These are phyloP conservation scores for Cenchrus americanus DNA, from an alignment of 176 grass and related monocot species.

Conservation along the genomic window DNA sequence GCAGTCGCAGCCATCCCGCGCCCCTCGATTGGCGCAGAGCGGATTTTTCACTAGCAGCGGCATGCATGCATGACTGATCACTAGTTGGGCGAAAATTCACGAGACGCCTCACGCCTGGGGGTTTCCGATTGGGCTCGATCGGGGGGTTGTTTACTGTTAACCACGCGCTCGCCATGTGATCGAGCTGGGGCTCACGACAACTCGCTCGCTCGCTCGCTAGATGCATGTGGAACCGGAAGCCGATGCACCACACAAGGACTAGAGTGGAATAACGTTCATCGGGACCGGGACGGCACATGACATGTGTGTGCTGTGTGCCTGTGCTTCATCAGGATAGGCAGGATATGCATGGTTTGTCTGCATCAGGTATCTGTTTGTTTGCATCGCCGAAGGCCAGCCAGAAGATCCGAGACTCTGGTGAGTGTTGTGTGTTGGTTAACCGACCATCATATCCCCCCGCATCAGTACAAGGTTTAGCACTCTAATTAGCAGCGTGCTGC, in stretches of 20 bases:
- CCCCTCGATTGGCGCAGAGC: constrained; percentile 26
- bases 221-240: neutral
- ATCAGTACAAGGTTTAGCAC: neutral
- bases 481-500: neutral
- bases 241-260: neutral
- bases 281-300: too few species aligned
- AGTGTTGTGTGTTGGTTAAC: neutral
- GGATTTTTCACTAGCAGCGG: neutral
- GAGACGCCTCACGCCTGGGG: neutral
- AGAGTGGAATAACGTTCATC: too few species aligned
- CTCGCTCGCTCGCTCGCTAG: too few species aligned
- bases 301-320: too few species aligned
- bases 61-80: neutral
- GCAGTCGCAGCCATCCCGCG: constrained; percentile 25
- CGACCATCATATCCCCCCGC: neutral
- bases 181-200: neutral
- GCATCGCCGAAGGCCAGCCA: neutral
- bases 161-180: constrained; percentile 16
- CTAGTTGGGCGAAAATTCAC: neutral
- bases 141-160: constrained; percentile 1
- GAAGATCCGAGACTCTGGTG: neutral
- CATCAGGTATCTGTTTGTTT: neutral
- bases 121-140: neutral
- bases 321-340: neutral
- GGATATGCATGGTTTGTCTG: neutral